Base-by-base conservation (phyloP, 352 stramenopile genomes). In the Phytophthora quininea region DNA sequence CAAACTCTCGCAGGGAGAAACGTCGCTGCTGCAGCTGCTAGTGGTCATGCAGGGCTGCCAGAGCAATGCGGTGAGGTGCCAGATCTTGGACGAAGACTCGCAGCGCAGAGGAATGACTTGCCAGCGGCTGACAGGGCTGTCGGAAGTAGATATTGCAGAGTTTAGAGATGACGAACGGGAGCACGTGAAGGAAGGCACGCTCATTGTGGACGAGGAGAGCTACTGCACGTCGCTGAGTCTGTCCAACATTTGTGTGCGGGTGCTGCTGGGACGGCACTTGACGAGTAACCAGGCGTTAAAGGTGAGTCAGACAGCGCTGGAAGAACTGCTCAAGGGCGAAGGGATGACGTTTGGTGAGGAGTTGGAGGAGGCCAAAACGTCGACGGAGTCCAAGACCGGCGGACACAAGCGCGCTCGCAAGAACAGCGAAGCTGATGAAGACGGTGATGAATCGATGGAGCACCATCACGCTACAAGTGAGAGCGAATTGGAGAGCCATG, bases 181-280 rank as follows among this genome's bases (percentile, higher is more conserved):
- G 48, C 86, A 96, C 61, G 88, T 97, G 49, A 94, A 94, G 69
- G 90, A 97, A 77, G 89, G 89, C 49, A 95, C 84, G 37, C 71
- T 95, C 19, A 75, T 95, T 58, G 84, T 93, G 15, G 86, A 95
- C 47, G 80, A 91, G 55, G 86, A 95, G 69, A 91, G 89, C 62
- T 95, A 95, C 71, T 79, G 70, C 62, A 92, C 82, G 51, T 76
- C 82, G 62, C 64, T 97, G 3, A 91, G 67, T 42, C 65, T 95
- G 46, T 95, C 87, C 2, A 91, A 93, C 47, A 95, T 95, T 27
- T 92, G 79, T 46, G 86, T 94, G 12, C 84, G 87, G 38, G 86
- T 95, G 59, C 59, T 95, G 62, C 77, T 95, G 3, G 88, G 88
- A 24, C 75, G 88, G 38, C 74, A 80, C 6, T 73, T 96, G 55